These are phyloP conservation scores for Cercospora nicotianae DNA, from an alignment of 2,329 filamentous ascomycete species.

Conservation along the genomic window DNA sequence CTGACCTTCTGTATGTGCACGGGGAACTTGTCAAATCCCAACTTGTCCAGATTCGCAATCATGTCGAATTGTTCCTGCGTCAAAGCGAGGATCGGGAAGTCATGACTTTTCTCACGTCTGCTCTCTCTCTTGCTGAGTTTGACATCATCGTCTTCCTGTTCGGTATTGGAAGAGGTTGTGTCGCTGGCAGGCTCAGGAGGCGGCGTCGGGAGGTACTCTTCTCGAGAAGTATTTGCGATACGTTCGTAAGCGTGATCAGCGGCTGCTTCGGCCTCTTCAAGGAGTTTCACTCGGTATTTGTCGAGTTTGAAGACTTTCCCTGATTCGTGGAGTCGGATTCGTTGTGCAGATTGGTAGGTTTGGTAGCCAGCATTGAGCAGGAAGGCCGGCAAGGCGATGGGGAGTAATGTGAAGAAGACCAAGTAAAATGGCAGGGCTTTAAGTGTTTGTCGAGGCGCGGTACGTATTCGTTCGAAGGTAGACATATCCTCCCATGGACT, in stretches of 20 bases:
- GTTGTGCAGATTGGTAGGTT: slow-evolving; percentile 68
- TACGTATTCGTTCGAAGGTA: slow-evolving; percentile 25
- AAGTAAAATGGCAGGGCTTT: slow-evolving; percentile 63
- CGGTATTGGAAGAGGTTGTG: slow-evolving; percentile 32
- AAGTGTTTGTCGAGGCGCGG: slow-evolving; percentile 41
- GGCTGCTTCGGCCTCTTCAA: slow-evolving; percentile 71
- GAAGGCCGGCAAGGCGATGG: slow-evolving; percentile 69
- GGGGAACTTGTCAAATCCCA: slow-evolving; percentile 60
- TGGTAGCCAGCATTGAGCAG: slow-evolving; percentile 76
- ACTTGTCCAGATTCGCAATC: slow-evolving; percentile 70
- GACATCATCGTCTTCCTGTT: neutral
- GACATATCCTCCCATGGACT: slow-evolving; percentile 22
- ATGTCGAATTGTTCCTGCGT: slow-evolving; percentile 80
- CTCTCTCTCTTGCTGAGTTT: slow-evolving; percentile 26
- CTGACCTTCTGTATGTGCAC: slow-evolving; percentile 73
- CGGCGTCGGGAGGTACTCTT: slow-evolving; percentile 67
- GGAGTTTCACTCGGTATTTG: slow-evolving; percentile 72
- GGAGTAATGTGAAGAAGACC: slow-evolving; percentile 68
- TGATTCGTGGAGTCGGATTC: slow-evolving; percentile 72
- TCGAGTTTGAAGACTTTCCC: slow-evolving; percentile 63
- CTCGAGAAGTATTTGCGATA: slow-evolving; percentile 63
- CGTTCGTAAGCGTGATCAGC: slow-evolving; percentile 78
- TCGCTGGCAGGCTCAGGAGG: slow-evolving; percentile 32
- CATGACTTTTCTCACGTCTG: slow-evolving; percentile 34
- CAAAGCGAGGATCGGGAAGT: slow-evolving; percentile 69